Percentiles rank a stretch among this genome's conserved stretches.
These are phyloP conservation scores for Heteromeles arbutifolia DNA, from an alignment of 306 rosid genomes.

Conservation along the genomic window DNA sequence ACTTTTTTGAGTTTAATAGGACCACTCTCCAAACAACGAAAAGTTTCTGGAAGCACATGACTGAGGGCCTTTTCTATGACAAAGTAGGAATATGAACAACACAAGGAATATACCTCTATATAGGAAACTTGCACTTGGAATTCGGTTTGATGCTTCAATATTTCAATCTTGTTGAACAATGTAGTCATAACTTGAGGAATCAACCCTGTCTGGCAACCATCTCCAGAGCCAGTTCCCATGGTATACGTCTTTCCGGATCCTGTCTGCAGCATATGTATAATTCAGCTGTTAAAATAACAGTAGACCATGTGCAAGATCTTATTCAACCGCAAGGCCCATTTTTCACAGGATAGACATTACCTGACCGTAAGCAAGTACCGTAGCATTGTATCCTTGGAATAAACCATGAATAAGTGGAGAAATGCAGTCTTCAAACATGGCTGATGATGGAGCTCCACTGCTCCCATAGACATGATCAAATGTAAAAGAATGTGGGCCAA, in stretches of 20 bases:
- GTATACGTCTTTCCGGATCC: slow-evolving; percentile 91
- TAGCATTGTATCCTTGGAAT: slow-evolving; percentile 79
- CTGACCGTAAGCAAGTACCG: slow-evolving; percentile 92
- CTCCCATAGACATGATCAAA: slow-evolving; percentile 73
- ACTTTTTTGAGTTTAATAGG: neutral
- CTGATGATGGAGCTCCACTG: slow-evolving; percentile 54
- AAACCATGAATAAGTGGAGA: slow-evolving; percentile 71
- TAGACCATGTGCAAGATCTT: neutral
- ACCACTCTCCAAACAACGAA: neutral
- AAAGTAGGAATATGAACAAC: neutral
- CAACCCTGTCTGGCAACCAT: slow-evolving; percentile 44
- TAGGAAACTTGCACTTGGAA: slow-evolving; percentile 78
- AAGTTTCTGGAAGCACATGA: neutral
- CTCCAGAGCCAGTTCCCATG: slow-evolving; percentile 76
- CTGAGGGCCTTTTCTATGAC: neutral
- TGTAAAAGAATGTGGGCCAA: slow-evolving; percentile 75
- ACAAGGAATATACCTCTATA: slow-evolving; percentile 50
- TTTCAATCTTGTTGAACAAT: slow-evolving; percentile 62
- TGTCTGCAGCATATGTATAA: slow-evolving; percentile 44
- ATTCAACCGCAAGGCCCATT: slow-evolving; percentile 8
- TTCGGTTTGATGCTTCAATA: slow-evolving; percentile 58
- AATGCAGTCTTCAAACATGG: slow-evolving; percentile 68
- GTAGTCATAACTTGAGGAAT: slow-evolving; percentile 69
- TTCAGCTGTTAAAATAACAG: slow-evolving; percentile 14
- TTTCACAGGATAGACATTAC: slow-evolving; percentile 30